Conservation (phyloP, 805 yeast species). For the Kodamaea restingae region DNA sequence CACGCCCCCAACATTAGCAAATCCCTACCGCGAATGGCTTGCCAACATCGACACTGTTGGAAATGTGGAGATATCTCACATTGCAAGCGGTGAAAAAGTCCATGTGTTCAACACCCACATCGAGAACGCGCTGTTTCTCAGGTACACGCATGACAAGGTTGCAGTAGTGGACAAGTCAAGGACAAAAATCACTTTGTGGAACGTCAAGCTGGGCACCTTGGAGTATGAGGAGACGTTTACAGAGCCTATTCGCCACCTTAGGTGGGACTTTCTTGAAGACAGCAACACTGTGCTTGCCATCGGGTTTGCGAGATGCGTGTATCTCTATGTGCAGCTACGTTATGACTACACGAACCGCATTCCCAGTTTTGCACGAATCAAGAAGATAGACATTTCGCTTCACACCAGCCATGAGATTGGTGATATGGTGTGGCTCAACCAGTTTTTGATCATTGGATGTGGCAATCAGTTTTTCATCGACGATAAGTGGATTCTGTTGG, state of each 20-base stretch:
- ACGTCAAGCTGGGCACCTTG: conserved; percentile 58
- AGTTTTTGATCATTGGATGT: conserved; percentile 74
- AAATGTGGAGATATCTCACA: neutral
- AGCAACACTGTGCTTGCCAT: conserved; percentile 65
- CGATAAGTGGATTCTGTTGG: conserved; percentile 50
- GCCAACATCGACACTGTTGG: conserved; percentile 2
- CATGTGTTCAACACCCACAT: conserved; percentile 3
- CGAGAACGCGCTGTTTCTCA: conserved; percentile 4
- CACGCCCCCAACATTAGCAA: neutral
- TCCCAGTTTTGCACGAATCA: conserved; percentile 74
- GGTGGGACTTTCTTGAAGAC: conserved; percentile 26
- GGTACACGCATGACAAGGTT: conserved; percentile 41
- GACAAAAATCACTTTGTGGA: conserved; percentile 70
- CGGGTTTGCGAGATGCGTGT: conserved; percentile 63
- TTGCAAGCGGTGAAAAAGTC: neutral
- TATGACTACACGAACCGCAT: conserved; percentile 82
- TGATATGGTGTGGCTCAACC: conserved; percentile 84
- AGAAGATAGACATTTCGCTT: conserved; percentile 62
- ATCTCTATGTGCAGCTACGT: conserved; percentile 75
- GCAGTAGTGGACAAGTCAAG: conserved; percentile 64
- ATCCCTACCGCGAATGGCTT: neutral
- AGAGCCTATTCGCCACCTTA: conserved; percentile 19
- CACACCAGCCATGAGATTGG: conserved; percentile 82
- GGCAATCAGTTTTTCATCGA: conserved; percentile 88
- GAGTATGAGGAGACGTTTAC: conserved; percentile 53